phyloP scores from a whole-genome alignment of 768 basidiomycete genomes.

The Suillus bovinus region DNA sequence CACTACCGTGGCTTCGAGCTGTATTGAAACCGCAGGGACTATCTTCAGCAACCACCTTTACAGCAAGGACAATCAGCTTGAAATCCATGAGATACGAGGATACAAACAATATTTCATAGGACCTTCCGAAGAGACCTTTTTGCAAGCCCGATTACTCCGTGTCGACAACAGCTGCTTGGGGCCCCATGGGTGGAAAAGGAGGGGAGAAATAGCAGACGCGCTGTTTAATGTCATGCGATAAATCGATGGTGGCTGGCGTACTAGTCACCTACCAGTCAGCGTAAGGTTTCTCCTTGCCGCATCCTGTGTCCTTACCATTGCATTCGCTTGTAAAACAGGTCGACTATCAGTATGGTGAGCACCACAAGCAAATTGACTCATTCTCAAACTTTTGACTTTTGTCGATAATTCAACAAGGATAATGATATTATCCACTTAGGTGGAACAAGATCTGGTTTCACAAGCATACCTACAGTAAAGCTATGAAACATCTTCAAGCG shows the following conservation, averaged over 20 bases:
- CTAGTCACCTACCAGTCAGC: not conserved
- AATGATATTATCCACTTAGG: not conserved
- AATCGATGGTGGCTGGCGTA: not conserved
- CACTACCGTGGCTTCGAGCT: not conserved
- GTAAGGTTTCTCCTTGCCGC: not conserved
- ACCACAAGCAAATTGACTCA: not conserved
- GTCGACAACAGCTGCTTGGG: too few relatives aligned
- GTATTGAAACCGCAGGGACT: too few relatives aligned
- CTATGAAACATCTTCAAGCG: not conserved
- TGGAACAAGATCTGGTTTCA: not conserved
- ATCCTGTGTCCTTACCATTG: not conserved
- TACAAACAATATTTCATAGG: too few relatives aligned
- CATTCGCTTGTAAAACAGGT: not conserved
- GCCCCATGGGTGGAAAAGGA: too few relatives aligned
- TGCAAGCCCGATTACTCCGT: too few relatives aligned
- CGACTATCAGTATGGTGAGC: not conserved
- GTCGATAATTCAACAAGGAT: not conserved
- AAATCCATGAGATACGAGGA: too few relatives aligned
- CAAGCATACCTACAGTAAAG: not conserved
- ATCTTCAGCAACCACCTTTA: too few relatives aligned
- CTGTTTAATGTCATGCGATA: not conserved
- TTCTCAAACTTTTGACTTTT: not conserved
- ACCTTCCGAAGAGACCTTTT: too few relatives aligned
- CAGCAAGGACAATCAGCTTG: too few relatives aligned
- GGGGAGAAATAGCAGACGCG: not conserved